Evolutionary conservation across 176 grass and related monocot species (phyloP).

Genomic region (Hsuehochloa calcarea): DNA sequence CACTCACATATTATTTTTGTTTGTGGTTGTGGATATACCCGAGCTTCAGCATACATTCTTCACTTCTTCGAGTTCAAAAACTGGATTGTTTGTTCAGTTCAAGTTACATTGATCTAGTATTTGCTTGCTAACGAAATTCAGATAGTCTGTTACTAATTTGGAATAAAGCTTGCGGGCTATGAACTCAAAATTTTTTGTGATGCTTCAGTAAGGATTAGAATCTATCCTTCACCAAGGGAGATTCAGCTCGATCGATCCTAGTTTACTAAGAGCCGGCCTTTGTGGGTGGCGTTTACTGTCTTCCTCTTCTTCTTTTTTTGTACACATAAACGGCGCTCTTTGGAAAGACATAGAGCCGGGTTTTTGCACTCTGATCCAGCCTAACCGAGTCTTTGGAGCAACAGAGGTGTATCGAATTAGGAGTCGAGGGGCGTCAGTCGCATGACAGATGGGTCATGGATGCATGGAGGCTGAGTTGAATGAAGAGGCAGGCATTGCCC

Average conservation of each 20-base stretch:
- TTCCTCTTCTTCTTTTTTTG: no score
- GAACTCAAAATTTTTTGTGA: neutral
- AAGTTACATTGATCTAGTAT: neutral
- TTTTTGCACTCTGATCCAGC: neutral
- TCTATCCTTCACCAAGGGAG: no score
- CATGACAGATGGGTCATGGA: no score
- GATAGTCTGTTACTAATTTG: neutral
- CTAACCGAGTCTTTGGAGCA: neutral
- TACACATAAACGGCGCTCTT: no score
- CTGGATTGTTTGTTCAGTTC: neutral
- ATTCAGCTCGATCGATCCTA: no score
- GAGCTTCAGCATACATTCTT: neutral
- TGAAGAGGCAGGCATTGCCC: neutral
- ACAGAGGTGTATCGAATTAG: neutral
- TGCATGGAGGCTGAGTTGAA: slow-evolving; percentile 8
- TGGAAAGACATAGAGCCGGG: no score
- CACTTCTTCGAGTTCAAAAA: neutral
- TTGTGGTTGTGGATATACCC: neutral
- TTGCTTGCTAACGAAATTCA: neutral
- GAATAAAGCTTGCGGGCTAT: neutral
- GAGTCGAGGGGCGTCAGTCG: no score
- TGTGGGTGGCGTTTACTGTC: no score
- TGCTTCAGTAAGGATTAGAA: no score
- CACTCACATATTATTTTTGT: neutral
- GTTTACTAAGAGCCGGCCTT: no score